Percentiles rank a stretch among this genome's conserved stretches.
Conservation (phyloP, 176 grass and related monocot species). For the Musa troglodytarum region DNA sequence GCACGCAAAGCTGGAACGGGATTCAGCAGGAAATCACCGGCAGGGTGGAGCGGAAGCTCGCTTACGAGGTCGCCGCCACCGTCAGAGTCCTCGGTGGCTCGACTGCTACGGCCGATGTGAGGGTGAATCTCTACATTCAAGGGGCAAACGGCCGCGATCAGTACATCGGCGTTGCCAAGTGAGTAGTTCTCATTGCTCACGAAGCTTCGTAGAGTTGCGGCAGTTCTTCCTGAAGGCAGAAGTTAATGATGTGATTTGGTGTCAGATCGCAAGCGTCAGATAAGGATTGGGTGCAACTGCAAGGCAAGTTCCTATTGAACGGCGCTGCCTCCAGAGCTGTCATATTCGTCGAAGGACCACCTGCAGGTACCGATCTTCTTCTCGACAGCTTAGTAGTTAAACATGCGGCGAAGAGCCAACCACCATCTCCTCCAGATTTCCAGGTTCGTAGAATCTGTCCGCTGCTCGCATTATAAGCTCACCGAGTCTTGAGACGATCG, state of each 20-base stretch:
- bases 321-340: conserved; percentile 46
- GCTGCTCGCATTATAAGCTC: too few species aligned
- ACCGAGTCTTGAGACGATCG: too few species aligned
- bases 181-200: neutral
- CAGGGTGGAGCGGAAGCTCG: conserved; percentile 55
- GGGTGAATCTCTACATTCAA: conserved; percentile 44
- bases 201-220: neutral
- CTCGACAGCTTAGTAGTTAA: conserved; percentile 64
- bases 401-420: conserved; percentile 51
- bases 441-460: conserved; percentile 1
- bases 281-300: conserved; percentile 78
- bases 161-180: conserved; percentile 67
- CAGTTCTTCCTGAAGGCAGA: neutral
- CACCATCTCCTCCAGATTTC: conserved; percentile 58
- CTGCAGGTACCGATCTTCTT: conserved; percentile 59
- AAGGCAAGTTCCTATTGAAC: conserved; percentile 76
- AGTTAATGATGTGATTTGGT: neutral
- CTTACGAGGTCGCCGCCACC: conserved; percentile 51
- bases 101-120: conserved; percentile 43
- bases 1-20: conserved; percentile 61
- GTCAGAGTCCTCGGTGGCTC: conserved; percentile 34
- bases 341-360: conserved; percentile 66
- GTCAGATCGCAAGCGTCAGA: conserved; percentile 53
- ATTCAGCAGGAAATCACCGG: conserved; percentile 78
- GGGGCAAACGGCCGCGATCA: conserved; percentile 57